A percentile compares a stretch with the other conserved stretches of the same genome.
phyloP scores from a whole-genome alignment of 2,329 filamentous ascomycete species.

The Alternaria panax region DNA sequence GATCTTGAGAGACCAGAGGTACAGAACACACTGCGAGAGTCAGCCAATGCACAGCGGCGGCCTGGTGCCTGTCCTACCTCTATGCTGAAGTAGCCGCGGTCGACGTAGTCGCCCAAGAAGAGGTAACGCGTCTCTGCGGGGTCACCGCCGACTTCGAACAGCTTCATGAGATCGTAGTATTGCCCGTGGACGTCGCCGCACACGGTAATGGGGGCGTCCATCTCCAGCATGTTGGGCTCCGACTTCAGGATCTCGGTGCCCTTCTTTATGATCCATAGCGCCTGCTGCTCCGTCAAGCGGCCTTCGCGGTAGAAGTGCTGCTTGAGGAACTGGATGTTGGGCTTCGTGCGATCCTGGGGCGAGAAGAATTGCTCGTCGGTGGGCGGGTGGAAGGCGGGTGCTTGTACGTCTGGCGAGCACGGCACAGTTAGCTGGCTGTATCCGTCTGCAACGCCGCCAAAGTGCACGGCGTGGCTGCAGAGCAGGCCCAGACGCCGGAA shows the following conservation, averaged over 20 bases:
- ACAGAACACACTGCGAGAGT: constrained; percentile 78
- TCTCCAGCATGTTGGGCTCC: constrained; percentile 96
- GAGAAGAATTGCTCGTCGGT: constrained; percentile 95
- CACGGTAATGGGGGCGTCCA: constrained; percentile 99
- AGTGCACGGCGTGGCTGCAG: constrained; percentile 3
- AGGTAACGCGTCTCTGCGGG: constrained; percentile 95
- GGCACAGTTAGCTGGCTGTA: constrained; percentile 35
- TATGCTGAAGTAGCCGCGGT: constrained; percentile 98
- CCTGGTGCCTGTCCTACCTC: constrained; percentile 63
- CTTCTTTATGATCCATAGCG: constrained; percentile 89
- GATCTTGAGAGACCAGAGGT: constrained; percentile 98
- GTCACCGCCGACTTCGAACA: constrained; percentile 97
- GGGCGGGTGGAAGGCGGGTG: constrained; percentile 90
- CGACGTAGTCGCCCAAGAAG: constrained; percentile 97
- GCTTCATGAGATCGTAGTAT: constrained; percentile 99
- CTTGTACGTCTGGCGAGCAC: constrained; percentile 81
- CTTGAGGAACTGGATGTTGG: constrained; percentile 92
- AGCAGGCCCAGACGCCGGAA: constrained; percentile 2
- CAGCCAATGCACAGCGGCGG: constrained; percentile 30
- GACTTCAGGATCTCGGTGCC: constrained; percentile 86
- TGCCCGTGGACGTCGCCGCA: constrained; percentile 98
- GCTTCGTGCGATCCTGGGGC: constrained; percentile 83
- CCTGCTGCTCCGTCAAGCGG: constrained; percentile 95
- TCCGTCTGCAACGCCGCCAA: constrained; percentile 15
- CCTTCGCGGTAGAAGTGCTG: constrained; percentile 98